These are phyloP conservation scores for Aspergillus floridensis DNA, from an alignment of 2,329 filamentous ascomycete species.

Conservation along the genomic window DNA sequence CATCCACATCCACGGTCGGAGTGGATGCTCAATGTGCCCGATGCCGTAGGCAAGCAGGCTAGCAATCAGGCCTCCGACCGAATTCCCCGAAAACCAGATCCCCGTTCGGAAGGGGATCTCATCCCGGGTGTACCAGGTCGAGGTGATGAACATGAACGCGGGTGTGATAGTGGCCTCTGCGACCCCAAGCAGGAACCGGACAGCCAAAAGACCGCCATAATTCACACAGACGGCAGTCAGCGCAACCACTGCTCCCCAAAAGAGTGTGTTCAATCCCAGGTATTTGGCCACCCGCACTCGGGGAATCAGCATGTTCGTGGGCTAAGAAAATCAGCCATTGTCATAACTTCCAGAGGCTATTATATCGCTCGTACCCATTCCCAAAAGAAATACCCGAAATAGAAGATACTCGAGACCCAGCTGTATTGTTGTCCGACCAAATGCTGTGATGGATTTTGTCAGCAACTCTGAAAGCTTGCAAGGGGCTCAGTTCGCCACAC, in stretches of 20 bases:
- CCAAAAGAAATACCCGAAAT: constrained; percentile 50
- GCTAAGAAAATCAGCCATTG: constrained; percentile 25
- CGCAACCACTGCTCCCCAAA: constrained; percentile 52
- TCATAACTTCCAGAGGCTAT: not conserved
- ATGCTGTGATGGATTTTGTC: constrained; percentile 28
- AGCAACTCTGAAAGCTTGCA: no score
- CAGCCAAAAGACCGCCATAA: constrained; percentile 51
- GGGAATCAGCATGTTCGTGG: constrained; percentile 41
- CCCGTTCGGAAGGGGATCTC: constrained; percentile 56
- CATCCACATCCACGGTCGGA: constrained; percentile 58
- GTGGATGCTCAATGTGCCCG: constrained; percentile 50
- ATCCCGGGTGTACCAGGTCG: constrained; percentile 57
- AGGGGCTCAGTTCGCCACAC: constrained; percentile 9
- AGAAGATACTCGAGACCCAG: constrained; percentile 54
- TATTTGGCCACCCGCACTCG: constrained; percentile 51
- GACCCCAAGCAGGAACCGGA: constrained; percentile 55
- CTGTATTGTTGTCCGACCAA: constrained; percentile 52
- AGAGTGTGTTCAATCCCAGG: constrained; percentile 44
- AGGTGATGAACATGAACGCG: constrained; percentile 56
- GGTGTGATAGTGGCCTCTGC: constrained; percentile 57
- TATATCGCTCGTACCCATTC: constrained; percentile 25
- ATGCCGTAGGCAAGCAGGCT: constrained; percentile 51
- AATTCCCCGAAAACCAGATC: constrained; percentile 51
- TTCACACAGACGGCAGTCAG: constrained; percentile 49
- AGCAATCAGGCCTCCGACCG: constrained; percentile 18